Evolutionary conservation across 1,284 basidiomycete genomes (phyloP).

Genomic region (Moniliella sp.): DNA sequence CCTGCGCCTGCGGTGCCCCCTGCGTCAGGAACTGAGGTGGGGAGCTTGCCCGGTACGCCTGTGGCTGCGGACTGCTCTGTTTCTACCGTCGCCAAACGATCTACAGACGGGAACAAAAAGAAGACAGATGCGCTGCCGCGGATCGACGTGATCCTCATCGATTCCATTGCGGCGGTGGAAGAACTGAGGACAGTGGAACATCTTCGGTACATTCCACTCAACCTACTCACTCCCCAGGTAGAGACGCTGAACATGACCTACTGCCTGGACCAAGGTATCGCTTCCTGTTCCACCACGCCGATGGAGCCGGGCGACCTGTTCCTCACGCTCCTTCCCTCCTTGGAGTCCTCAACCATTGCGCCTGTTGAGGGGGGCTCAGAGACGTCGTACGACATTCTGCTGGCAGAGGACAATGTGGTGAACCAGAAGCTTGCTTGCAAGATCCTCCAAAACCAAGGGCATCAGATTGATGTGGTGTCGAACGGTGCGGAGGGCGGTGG

Average conservation of each 20-base stretch:
- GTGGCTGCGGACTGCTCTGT: too few species aligned
- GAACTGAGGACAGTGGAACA: conserved; percentile 76
- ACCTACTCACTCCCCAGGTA: conserved; percentile 48
- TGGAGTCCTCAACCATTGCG: conserved; percentile 73
- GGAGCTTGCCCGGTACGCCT: too few species aligned
- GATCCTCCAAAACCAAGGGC: conserved; percentile 87
- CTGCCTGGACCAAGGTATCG: conserved; percentile 74
- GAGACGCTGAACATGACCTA: conserved; percentile 33
- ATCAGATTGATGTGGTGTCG: conserved; percentile 91
- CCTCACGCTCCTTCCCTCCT: conserved; percentile 72
- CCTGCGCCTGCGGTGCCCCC: too few species aligned
- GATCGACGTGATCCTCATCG: conserved; percentile 86
- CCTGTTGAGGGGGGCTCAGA: conserved; percentile 57
- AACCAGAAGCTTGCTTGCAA: conserved; percentile 94
- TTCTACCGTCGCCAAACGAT: too few species aligned
- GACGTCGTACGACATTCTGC: conserved; percentile 70
- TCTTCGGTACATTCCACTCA: conserved; percentile 83
- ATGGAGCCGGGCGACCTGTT: conserved; percentile 69
- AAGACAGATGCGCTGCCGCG: conserved; percentile 62
- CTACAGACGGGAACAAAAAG: too few species aligned
- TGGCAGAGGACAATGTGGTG: conserved; percentile 91
- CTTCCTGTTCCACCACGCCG: conserved; percentile 72
- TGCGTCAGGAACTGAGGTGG: too few species aligned
- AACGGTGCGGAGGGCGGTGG: conserved; percentile 74
- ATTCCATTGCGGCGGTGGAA: conserved; percentile 65